A percentile compares a stretch with the other conserved stretches of the same genome.
Evolutionary conservation across 306 rosid genomes (phyloP).

Genomic region (Prunus persica): Prunus_persica_NCBIv2 NC_034012.1:11588001-11588500

Average conservation of each 20-base stretch:
- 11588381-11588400: not conserved
- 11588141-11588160: constrained; percentile 32
- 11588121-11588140: constrained; percentile 29
- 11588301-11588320: not conserved
- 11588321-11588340: not conserved
- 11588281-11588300: constrained; percentile 1
- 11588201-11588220: constrained; percentile 26
- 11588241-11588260: constrained; percentile 83
- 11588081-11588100: constrained; percentile 24
- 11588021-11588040: constrained; percentile 44
- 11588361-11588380: not conserved
- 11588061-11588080: constrained; percentile 68
- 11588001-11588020: constrained; percentile 71
- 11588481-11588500: not conserved
- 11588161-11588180: constrained; percentile 39
- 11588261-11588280: constrained; percentile 44
- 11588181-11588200: constrained; percentile 30
- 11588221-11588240: constrained; percentile 39
- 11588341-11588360: not conserved
- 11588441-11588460: not conserved
- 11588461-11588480: not conserved
- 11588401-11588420: not conserved
- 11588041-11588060: constrained; percentile 63
- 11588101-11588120: constrained; percentile 41
- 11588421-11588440: not conserved